Evolutionary conservation across 129 eudicot genomes (phyloP).

Genomic region (Flaveria linearis): DNA sequence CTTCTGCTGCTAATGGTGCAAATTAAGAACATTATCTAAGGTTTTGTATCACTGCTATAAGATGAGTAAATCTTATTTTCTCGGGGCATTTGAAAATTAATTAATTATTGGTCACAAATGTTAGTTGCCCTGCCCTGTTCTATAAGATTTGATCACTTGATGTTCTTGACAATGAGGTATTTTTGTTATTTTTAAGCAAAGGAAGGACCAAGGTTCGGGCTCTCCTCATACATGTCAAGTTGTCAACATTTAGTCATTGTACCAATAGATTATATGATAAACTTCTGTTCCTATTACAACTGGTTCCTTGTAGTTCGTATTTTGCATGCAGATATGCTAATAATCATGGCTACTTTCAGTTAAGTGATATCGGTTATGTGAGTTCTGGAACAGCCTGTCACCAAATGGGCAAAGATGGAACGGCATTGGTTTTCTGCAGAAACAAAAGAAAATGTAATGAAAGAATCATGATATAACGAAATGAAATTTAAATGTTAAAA

Average conservation of each 20-base stretch:
- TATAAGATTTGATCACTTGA: not conserved
- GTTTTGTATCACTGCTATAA: no score
- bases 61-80: slow-evolving; percentile 8
- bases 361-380: not conserved
- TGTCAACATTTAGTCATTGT: slow-evolving; percentile 9
- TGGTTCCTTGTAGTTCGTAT: not conserved
- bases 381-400: not conserved
- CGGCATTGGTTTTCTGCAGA: not conserved
- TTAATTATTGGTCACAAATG: slow-evolving; percentile 10
- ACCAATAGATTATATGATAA: slow-evolving; percentile 12
- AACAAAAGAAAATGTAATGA: no score
- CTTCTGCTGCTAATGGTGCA: slow-evolving; percentile 41
- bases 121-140: not conserved
- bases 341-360: not conserved
- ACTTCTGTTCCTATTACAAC: not conserved
- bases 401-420: no score
- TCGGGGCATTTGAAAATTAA: slow-evolving; percentile 18
- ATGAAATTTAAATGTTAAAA: no score
- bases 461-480: no score
- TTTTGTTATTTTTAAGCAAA: not conserved
- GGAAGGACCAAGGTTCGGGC: not conserved
- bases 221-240: not conserved
- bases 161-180: not conserved
- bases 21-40: slow-evolving; percentile 14
- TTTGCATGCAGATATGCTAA: not conserved